These are phyloP conservation scores for Rhizoctonia solani DNA, from an alignment of 1,284 basidiomycete species.

Conservation along the genomic window DNA sequence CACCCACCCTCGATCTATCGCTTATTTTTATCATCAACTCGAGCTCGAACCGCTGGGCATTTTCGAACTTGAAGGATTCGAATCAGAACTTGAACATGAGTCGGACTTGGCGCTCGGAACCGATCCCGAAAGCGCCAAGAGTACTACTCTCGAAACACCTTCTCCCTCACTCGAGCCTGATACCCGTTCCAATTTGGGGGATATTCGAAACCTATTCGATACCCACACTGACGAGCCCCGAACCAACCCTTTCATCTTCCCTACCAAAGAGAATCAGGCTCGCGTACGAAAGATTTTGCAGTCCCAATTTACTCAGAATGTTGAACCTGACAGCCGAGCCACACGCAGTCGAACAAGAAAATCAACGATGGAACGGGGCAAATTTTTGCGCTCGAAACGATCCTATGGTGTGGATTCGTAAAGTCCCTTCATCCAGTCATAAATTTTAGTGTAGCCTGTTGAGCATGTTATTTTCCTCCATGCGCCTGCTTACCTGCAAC, in stretches of 20 bases:
- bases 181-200: neutral
- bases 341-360: neutral
- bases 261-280: neutral
- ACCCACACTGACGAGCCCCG: neutral
- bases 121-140: slow-evolving; percentile 13
- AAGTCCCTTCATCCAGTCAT: neutral
- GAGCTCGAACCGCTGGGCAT: neutral
- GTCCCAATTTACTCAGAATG: neutral
- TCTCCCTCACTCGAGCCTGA: slow-evolving; percentile 6
- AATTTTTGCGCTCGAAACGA: neutral
- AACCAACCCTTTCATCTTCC: neutral
- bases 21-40: neutral
- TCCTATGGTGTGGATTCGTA: neutral
- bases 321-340: neutral
- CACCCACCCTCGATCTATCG: neutral
- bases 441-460: neutral
- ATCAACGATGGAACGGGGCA: neutral
- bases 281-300: neutral
- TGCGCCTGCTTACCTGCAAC: neutral
- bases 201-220: neutral
- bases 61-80: neutral
- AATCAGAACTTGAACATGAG: neutral
- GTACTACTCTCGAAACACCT: slow-evolving; percentile 11
- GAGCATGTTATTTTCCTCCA: neutral
- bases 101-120: neutral